Conservation (phyloP, 768 basidiomycete species). For the Phallus indusiatus region DNA sequence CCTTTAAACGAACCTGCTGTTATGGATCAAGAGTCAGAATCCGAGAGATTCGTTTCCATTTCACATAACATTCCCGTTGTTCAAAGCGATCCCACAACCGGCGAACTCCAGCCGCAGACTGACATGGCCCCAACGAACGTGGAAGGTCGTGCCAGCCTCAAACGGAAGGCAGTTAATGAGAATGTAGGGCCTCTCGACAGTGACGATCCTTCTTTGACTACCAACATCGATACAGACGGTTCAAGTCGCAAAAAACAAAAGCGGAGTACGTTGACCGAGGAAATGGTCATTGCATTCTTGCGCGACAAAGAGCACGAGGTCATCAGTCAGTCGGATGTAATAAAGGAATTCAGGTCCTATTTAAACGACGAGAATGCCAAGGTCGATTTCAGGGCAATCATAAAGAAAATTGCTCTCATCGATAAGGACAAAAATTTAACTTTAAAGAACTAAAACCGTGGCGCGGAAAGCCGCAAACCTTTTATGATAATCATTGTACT, state of each 20-base stretch:
- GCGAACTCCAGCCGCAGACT: no score
- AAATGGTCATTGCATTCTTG: constrained; percentile 68
- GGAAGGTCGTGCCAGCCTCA: no score
- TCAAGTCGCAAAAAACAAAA: constrained; percentile 4
- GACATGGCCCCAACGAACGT: no score
- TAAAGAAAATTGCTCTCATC: constrained; percentile 73
- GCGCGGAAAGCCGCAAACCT: no score
- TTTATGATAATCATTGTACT: no score
- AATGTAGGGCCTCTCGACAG: constrained; percentile 9
- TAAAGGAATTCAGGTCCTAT: constrained; percentile 70
- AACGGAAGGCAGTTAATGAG: constrained; percentile 49
- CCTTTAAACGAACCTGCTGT: constrained; percentile 11
- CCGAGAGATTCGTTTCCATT: no score
- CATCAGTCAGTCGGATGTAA: constrained; percentile 70
- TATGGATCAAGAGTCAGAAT: constrained; percentile 7
- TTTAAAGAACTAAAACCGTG: constrained; percentile 26
- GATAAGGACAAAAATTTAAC: constrained; percentile 55
- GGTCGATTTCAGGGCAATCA: constrained; percentile 63
- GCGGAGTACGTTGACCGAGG: constrained; percentile 41
- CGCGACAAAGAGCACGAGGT: constrained; percentile 48
- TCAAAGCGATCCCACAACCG: constrained; percentile 28
- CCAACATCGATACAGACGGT: no score
- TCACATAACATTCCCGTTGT: not conserved
- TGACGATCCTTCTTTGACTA: no score
- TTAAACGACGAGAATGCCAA: constrained; percentile 55